Conservation (phyloP, 2,329 filamentous ascomycete genomes). For the Zymoseptoria crescenta region DNA sequence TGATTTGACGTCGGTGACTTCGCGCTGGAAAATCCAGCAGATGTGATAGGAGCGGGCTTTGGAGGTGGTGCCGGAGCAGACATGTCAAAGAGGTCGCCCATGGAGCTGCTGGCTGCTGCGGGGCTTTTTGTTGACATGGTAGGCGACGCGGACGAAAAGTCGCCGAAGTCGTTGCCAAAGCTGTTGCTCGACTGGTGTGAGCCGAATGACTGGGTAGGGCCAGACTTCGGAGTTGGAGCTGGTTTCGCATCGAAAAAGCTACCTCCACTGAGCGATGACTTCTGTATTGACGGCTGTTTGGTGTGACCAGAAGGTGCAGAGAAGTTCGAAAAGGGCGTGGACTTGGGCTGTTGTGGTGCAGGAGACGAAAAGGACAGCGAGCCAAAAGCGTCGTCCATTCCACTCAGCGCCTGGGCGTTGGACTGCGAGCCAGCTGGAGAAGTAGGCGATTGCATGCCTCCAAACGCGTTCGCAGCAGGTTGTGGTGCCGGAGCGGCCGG, state of each 20-base stretch:
- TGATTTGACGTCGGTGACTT: conserved; percentile 25
- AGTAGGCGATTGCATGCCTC: conserved; percentile 51
- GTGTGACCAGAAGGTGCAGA: conserved; percentile 47
- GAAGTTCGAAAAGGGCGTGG: conserved; percentile 57
- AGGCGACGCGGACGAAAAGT: conserved; percentile 56
- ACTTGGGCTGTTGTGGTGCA: conserved; percentile 44
- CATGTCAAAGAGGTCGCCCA: conserved; percentile 79
- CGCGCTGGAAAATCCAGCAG: conserved; percentile 7
- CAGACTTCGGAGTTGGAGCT: conserved; percentile 34
- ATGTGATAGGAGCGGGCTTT: conserved; percentile 27
- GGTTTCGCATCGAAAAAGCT: conserved; percentile 72
- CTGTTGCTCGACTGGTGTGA: conserved; percentile 36
- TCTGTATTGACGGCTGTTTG: conserved; percentile 33
- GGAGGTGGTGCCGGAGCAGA: conserved; percentile 33
- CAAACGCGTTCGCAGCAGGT: conserved; percentile 44
- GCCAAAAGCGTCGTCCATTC: conserved; percentile 75
- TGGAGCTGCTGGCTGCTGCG: conserved; percentile 43
- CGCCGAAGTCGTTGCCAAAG: conserved; percentile 33
- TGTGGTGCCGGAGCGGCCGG: conserved; percentile 53
- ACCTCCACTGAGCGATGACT: conserved; percentile 54
- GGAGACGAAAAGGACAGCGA: conserved; percentile 52
- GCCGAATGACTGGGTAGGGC: conserved; percentile 31
- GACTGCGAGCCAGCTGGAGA: conserved; percentile 23
- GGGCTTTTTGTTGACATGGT: conserved; percentile 35
- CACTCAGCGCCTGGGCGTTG: conserved; percentile 38